Base-by-base conservation (phyloP, 768 basidiomycete species). In the Russula compacta region DNA sequence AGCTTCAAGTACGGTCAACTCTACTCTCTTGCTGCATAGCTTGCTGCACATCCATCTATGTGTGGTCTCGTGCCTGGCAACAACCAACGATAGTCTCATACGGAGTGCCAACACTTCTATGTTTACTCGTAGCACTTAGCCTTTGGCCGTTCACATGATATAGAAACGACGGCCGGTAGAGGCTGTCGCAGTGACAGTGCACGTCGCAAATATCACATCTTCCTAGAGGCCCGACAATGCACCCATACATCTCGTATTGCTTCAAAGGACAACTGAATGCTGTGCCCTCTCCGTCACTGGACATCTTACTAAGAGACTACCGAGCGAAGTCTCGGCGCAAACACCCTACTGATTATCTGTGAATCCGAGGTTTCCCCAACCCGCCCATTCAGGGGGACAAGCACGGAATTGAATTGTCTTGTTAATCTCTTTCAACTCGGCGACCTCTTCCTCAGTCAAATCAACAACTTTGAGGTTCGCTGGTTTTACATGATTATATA, bases 301-400 rank as follows among this genome's bases (percentile, higher is more conserved):
- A 44, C 42, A 58, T 47, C n/a, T 14, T 21, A 39, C 21, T 29
- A 9, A 21, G 48, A 19, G 11, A 33, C 42, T 39, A 36, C 17
- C 35, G 4, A 17, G n/a, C 44, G 33, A 19, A n/a, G 44, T 36
- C 12, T n/a, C 21, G 8, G 7, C 29, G 38, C n/a, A 42, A 42
- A 33, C 44, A 32, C 32, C 44, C 9, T 38, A 38, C 39, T 53
- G 24, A 47, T 55, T 64, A 68, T 84, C 81, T 33, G 77, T 76
- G 78, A 87, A 84, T 10, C 84, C 83, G 46, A 87, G 78, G 60
- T 68, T 59, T 21, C 84, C 84, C 74, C 79, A 85, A 59, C 82
- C 82, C 49, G 83, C 81, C 84, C 83, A 86, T 58, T 71, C 69
- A 11, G 85, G 84, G 66, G 79, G 78, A 73, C 84, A 87, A 54